Conservation (phyloP, 352 stramenopile genomes). For the Chrysophaeum taylorii region DNA sequence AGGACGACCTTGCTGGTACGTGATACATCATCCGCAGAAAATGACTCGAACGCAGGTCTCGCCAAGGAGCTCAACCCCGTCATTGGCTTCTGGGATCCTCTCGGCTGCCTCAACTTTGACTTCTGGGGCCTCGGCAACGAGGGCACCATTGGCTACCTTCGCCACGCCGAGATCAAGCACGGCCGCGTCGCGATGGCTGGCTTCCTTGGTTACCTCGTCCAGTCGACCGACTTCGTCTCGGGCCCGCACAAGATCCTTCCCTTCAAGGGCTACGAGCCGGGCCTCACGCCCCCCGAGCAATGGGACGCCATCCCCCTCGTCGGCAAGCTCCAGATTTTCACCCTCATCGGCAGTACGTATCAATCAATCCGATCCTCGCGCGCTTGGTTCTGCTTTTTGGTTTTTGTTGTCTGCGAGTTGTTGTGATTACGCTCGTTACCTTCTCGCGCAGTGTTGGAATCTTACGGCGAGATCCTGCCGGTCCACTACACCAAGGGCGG, state of each 20-base stretch:
- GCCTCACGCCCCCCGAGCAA: slow-evolving; percentile 32
- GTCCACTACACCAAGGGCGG: slow-evolving; percentile 44
- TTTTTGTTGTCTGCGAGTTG: no score
- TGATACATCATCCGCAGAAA: no score
- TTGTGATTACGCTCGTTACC: no score
- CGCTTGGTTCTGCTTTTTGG: no score
- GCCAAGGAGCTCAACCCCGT: slow-evolving; percentile 43
- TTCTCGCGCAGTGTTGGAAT: no score
- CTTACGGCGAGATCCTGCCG: slow-evolving; percentile 37
- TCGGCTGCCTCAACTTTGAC: slow-evolving; percentile 36
- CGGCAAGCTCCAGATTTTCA: slow-evolving; percentile 26
- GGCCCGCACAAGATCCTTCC: slow-evolving; percentile 20
- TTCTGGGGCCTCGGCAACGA: slow-evolving; percentile 45
- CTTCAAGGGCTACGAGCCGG: slow-evolving; percentile 18
- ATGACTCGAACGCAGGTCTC: no score
- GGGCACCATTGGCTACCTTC: slow-evolving; percentile 27
- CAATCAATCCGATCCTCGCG: no score
- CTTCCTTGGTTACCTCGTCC: slow-evolving; percentile 32
- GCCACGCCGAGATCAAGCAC: slow-evolving; percentile 30
- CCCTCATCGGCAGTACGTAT: slow-evolving; percentile 45
- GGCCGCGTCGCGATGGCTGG: slow-evolving; percentile 28
- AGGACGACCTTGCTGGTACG: slow-evolving; percentile 46
- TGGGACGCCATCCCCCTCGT: slow-evolving; percentile 36
- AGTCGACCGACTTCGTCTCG: slow-evolving; percentile 33
- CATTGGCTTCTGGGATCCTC: slow-evolving; percentile 43